Base-by-base conservation (phyloP, 139 green algal species). In the Eudorina sp. region DNA sequence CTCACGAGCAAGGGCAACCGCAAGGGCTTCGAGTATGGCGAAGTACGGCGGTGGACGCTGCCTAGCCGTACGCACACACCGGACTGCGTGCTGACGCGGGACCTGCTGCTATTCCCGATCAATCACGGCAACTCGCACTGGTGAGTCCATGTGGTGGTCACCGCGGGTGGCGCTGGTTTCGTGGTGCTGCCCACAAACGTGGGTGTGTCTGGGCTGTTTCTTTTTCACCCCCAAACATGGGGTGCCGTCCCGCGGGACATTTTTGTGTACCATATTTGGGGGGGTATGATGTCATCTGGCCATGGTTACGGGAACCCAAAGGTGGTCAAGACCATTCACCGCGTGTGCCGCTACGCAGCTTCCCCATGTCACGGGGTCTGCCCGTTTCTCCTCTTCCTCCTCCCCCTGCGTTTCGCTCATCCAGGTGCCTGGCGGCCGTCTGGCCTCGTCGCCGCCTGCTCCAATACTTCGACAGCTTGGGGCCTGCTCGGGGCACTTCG, bases 101-200 rank as follows among this genome's bases (percentile, higher is more conserved):
- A 92, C 45, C 79, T 92, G 79, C 68, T 92, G 79, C 84, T 92
- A 13, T 69, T 92, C 31, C 89, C 89, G n/a, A 89, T 92, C 79
- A 90, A 90, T 58, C 69, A 88, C 38, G 6, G 38, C 58, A 89
- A 89, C 78, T 78, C 46, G 19, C 89, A 92, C 78, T 92, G 89
- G 89, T 90, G 53, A 36, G 85, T 68, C 23, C 16, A 60, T 60
- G 51, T 60, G 14, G 16, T 60, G 51, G 14, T 60, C 16, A 13
- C 51, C 51, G 0, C 6, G 8, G 40, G 40, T 51, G n/a, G n/a
- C n/a, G n/a, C n/a, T n/a, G n/a, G n/a, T n/a, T n/a, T n/a, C n/a
- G 6, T 14, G 53, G 41, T 79, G 51, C 51, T 60, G 51, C 51
- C n/a, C n/a, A n/a, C n/a, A n/a, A n/a, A n/a, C n/a, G 55, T 68